These are phyloP conservation scores for Paralagenidium karlingii DNA, from an alignment of 352 stramenopile species.

Conservation along the genomic window DNA sequence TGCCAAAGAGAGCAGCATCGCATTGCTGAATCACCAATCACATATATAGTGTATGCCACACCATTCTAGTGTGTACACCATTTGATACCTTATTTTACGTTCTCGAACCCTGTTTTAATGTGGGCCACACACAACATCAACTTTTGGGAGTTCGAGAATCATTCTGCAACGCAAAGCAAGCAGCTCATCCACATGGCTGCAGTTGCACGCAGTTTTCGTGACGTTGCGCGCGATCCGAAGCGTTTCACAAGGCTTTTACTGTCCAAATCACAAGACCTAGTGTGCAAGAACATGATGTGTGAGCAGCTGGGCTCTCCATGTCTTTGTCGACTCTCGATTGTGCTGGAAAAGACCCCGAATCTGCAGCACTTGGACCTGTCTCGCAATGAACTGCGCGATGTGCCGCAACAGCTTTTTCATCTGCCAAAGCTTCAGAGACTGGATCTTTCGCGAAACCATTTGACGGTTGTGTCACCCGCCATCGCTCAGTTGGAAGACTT, in stretches of 20 bases:
- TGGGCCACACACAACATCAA: too few relatives aligned
- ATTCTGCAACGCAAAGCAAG: too few relatives aligned
- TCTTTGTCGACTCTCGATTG: slow-evolving; percentile 67
- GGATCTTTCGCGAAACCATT: slow-evolving; percentile 49
- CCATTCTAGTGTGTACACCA: too few relatives aligned
- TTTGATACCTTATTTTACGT: too few relatives aligned
- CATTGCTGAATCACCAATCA: too few relatives aligned
- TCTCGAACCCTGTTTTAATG: too few relatives aligned
- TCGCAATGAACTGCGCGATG: slow-evolving; percentile 52
- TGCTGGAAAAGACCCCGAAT: slow-evolving; percentile 54
- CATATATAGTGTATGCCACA: too few relatives aligned
- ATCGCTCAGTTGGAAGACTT: slow-evolving; percentile 35
- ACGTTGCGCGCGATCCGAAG: slow-evolving; percentile 40
- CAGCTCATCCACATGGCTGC: too few relatives aligned
- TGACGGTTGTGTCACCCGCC: slow-evolving; percentile 27
- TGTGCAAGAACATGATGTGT: slow-evolving; percentile 90
- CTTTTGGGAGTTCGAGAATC: too few relatives aligned
- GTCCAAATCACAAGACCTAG: slow-evolving; percentile 59
- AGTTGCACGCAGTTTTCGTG: slow-evolving; percentile 33
- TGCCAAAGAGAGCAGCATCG: too few relatives aligned
- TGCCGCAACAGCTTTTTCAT: slow-evolving; percentile 72
- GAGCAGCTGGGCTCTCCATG: slow-evolving; percentile 80
- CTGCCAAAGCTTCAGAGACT: slow-evolving; percentile 41
- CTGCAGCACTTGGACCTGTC: slow-evolving; percentile 62
- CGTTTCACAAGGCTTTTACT: slow-evolving; percentile 54